Conservation (phyloP, 2,329 filamentous ascomycete species). For the Myriosclerotinia scirpicola region DNA sequence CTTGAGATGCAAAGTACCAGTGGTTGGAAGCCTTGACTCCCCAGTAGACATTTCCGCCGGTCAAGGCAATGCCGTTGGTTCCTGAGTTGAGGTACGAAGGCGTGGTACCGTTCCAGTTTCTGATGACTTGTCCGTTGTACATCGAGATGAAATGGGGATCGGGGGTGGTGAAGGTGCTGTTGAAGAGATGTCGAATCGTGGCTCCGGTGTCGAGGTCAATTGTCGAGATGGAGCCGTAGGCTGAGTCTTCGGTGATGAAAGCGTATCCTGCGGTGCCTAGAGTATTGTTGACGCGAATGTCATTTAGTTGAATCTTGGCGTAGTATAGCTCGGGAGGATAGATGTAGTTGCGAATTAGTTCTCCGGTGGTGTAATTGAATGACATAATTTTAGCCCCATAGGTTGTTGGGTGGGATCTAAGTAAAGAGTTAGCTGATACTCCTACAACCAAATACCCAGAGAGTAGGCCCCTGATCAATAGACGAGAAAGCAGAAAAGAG, state of each 20-base stretch:
- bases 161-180: background rate
- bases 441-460: background rate
- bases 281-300: slow-evolving; percentile 4
- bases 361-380: slow-evolving; percentile 8
- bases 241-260: slow-evolving; percentile 8
- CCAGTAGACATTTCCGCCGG: slow-evolving; percentile 1
- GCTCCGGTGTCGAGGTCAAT: background rate
- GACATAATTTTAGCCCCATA: slow-evolving; percentile 8
- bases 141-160: slow-evolving; percentile 10
- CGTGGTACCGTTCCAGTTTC: background rate
- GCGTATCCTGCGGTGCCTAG: slow-evolving; percentile 9
- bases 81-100: background rate
- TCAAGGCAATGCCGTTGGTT: slow-evolving; percentile 6
- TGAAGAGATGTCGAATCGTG: background rate
- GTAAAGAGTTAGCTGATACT: background rate
- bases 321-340: slow-evolving; percentile 14
- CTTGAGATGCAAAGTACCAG: slow-evolving; percentile 8
- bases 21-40: slow-evolving; percentile 12
- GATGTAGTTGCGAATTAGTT: slow-evolving; percentile 10
- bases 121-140: slow-evolving; percentile 14
- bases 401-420: background rate
- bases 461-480: background rate
- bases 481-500: background rate
- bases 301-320: background rate
- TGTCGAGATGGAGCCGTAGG: background rate